Evolutionary conservation across 2,329 filamentous ascomycete genomes (phyloP).

Genomic region (Pseudofabraea citricarpa): DNA sequence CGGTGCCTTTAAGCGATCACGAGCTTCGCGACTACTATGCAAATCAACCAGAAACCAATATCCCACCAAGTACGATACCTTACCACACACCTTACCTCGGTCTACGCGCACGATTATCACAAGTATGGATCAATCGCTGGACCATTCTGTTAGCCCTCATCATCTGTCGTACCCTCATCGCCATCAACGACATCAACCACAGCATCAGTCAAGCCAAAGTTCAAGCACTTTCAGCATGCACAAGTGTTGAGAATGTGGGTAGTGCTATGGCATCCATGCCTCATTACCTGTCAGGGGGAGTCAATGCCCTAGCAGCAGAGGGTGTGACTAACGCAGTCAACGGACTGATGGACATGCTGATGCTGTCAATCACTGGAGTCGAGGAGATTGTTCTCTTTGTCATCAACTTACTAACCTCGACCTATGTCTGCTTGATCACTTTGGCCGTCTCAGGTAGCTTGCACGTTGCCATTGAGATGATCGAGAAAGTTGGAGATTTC

Average conservation of each 20-base stretch:
- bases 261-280: slow-evolving; percentile 98
- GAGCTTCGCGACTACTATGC: slow-evolving; percentile 23
- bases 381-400: slow-evolving; percentile 87
- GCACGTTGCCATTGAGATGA: slow-evolving; percentile 59
- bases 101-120: slow-evolving; percentile 81
- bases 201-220: slow-evolving; percentile 71
- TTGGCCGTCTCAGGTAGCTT: slow-evolving; percentile 77
- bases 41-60: slow-evolving; percentile 3
- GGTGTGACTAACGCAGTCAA: slow-evolving; percentile 77
- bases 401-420: slow-evolving; percentile 86
- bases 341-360: slow-evolving; percentile 73
- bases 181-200: slow-evolving; percentile 66
- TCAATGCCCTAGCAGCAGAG: slow-evolving; percentile 79
- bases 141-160: slow-evolving; percentile 85
- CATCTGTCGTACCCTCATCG: slow-evolving; percentile 73
- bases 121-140: slow-evolving; percentile 98
- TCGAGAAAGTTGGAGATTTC: slow-evolving; percentile 54
- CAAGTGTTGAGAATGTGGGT: slow-evolving; percentile 85
- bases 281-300: slow-evolving; percentile 82
- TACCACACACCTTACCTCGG: slow-evolving; percentile 88
- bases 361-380: slow-evolving; percentile 75
- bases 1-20: slow-evolving; percentile 30
- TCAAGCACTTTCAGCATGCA: slow-evolving; percentile 85
- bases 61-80: slow-evolving; percentile 52
- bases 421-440: slow-evolving; percentile 85